phyloP scores from a whole-genome alignment of 306 rosid genomes.

The Gastrolobium bilobum region DNA sequence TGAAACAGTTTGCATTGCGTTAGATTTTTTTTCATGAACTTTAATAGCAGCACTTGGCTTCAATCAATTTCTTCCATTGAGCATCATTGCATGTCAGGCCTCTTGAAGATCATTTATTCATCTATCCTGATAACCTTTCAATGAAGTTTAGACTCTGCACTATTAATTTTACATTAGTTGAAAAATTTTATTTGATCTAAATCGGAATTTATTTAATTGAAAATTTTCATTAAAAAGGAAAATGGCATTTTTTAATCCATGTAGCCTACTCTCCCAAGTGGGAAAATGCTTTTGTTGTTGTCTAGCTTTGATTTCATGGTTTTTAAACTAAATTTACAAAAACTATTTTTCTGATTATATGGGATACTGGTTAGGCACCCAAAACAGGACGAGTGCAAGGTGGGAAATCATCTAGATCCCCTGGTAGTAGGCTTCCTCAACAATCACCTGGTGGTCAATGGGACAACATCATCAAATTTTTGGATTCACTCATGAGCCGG shows the following conservation, averaged over 20 bases:
- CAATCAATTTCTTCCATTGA: not conserved
- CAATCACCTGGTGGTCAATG: slow-evolving; percentile 77
- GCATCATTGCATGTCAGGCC: not conserved
- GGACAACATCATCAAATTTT: slow-evolving; percentile 85
- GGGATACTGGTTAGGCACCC: slow-evolving; percentile 69
- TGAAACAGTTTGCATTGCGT: not conserved
- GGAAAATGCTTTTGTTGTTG: not conserved
- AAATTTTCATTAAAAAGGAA: slow-evolving; percentile 15
- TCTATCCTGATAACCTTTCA: not conserved
- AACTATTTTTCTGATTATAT: slow-evolving; percentile 16
- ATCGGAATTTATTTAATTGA: not conserved
- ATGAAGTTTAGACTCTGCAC: slow-evolving; percentile 3
- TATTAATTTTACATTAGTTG: not conserved
- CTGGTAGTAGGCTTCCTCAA: slow-evolving; percentile 70
- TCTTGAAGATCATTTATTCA: not conserved
- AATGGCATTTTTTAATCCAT: not conserved
- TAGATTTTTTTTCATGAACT: not conserved
- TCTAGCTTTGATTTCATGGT: slow-evolving; percentile 10
- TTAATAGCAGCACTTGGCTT: not conserved
- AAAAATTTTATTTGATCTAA: not conserved
- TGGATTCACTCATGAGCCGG: slow-evolving; percentile 83
- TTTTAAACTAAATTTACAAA: not conserved
- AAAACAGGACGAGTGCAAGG: slow-evolving; percentile 75
- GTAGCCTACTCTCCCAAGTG: not conserved
- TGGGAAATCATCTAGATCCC: slow-evolving; percentile 81